Evolutionary conservation across 2,329 filamentous ascomycete genomes (phyloP), one percentile per base, ranked within the genome.

Genomic region (Colletotrichum sp.): DNA sequence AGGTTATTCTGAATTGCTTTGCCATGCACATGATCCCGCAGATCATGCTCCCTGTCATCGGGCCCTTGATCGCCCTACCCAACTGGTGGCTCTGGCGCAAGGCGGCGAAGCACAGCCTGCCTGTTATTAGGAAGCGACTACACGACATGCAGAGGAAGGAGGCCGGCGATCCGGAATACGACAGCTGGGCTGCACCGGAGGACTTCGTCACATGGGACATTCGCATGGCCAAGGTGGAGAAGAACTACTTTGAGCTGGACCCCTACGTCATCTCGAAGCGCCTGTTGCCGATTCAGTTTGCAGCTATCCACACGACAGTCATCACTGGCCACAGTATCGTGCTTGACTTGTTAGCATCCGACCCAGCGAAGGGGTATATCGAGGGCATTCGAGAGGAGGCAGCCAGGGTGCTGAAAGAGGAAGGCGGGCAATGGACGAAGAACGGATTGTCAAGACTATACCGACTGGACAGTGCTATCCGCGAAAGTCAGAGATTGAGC

Each of bases 181-280:
- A 85, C 29, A 74, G 80, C 33, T 87, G 84, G 81, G 76, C 80
- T 5, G 84, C 86, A 8, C 87, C 89, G 0, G 88, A 91, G 62
- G 89, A 91, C 80, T 90, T 88, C 76, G 81, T 91, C 33, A 90
- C 87, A 7, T 92, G 90, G 90, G 83, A 85, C 59, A 89, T 91
- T 70, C 84, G 86, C 18, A 84, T 87, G 29, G 89, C 90, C 18
- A 80, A 80, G 38, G 81, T 82, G 1, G 89, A 90, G 67, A 82
- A 82, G 8, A 82, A 82, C 6, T 4, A 68, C 0, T 77, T 78
- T 11, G 88, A 91, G 70, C 83, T 89, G 27, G 80, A 87, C 29
- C 84, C 89, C 0, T 78, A 82, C 4, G 83, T 84, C 55, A 85
- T 92, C 18, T 87, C 88, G 3, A 85, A 87, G 74, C 84, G 87